Conservation (phyloP, 345 rosid species). For the Bretschneidera sinensis region DNA sequence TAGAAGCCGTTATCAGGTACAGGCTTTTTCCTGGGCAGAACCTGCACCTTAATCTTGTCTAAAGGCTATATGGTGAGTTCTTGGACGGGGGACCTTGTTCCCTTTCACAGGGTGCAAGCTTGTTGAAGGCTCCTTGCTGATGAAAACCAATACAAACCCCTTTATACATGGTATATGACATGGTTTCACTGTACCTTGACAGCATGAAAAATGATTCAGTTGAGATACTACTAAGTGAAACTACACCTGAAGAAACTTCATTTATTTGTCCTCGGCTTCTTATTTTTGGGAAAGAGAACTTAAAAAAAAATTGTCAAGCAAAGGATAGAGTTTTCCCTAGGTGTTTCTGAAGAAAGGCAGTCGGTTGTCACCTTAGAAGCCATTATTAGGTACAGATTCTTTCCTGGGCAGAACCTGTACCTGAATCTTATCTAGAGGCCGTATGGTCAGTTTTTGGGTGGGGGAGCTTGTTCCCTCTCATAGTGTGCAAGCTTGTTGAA, state of each 20-base stretch:
- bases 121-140: conserved; percentile 34
- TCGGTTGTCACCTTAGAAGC: conserved; percentile 25
- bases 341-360: conserved; percentile 19
- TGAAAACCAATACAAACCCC: conserved; percentile 24
- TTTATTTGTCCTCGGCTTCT: conserved; percentile 26
- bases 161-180: conserved; percentile 26
- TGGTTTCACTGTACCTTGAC: conserved; percentile 32
- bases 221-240: conserved; percentile 16
- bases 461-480: conserved; percentile 28
- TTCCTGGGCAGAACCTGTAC: conserved; percentile 30
- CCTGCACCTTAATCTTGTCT: conserved; percentile 30
- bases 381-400: conserved; percentile 29
- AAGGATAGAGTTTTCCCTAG: conserved; percentile 4
- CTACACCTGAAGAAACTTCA: conserved; percentile 19
- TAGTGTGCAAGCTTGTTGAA: conserved; percentile 31
- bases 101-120: conserved; percentile 25
- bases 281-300: conserved; percentile 23
- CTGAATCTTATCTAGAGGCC: conserved; percentile 33
- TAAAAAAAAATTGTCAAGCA: conserved; percentile 17
- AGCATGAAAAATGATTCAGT: conserved; percentile 22
- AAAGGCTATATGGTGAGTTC: conserved; percentile 28
- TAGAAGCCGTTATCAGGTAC: conserved; percentile 1
- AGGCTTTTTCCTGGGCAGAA: conserved; percentile 26
- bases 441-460: conserved; percentile 26
- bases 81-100: conserved; percentile 26